Percentiles rank a stretch among this genome's conserved stretches.
These are phyloP conservation scores for Pisolithus tinctorius DNA, from an alignment of 768 basidiomycete species.

Conservation along the genomic window DNA sequence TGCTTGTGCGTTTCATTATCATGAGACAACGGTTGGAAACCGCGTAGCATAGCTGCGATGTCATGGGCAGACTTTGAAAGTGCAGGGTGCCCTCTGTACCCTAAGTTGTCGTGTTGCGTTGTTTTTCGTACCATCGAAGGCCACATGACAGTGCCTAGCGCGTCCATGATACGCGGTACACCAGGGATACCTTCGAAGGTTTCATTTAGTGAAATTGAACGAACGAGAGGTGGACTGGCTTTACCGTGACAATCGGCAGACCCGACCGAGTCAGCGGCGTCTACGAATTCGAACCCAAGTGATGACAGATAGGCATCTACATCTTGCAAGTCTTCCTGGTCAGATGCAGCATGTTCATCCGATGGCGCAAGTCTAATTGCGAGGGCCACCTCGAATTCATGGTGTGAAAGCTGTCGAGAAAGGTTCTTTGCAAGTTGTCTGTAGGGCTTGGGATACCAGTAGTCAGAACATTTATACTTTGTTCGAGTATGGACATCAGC, in stretches of 20 bases:
- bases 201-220: not conserved
- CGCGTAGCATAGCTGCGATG: constrained; percentile 14
- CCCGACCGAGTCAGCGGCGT: constrained; percentile 23
- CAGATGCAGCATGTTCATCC: constrained; percentile 12
- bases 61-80: constrained; percentile 14
- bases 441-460: constrained; percentile 40
- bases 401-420: constrained; percentile 38
- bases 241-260: constrained; percentile 14
- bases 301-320: constrained; percentile 62
- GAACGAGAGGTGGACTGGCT: not conserved
- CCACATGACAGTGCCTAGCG: constrained; percentile 86
- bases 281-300: constrained; percentile 73
- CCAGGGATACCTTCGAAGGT: constrained; percentile 38
- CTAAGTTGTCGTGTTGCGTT: not conserved
- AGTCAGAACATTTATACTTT: not conserved
- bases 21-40: constrained; percentile 16
- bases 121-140: constrained; percentile 56
- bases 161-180: constrained; percentile 67
- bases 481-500: constrained; percentile 10
- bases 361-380: constrained; percentile 49
- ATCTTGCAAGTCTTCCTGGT: constrained; percentile 43
- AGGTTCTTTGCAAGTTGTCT: constrained; percentile 48
- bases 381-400: constrained; percentile 65
- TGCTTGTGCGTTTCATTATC: constrained; percentile 38
- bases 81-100: not conserved